phyloP scores from a whole-genome alignment of 208 protist genomes.

The Histomonas meleagridis region DNA sequence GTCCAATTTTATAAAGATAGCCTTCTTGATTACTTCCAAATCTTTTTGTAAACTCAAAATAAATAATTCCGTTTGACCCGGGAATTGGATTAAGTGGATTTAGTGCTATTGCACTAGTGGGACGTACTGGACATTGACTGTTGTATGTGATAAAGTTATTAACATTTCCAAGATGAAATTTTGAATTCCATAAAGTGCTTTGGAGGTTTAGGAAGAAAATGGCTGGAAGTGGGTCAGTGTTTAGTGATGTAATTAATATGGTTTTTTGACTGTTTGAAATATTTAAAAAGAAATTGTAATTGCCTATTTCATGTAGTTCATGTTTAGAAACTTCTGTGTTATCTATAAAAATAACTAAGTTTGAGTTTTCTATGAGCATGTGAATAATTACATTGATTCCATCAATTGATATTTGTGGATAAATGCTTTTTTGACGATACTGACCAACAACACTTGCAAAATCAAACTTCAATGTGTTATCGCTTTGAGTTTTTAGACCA shows the following conservation, averaged over 20 bases:
- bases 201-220: too few relatives aligned
- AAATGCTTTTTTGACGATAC: not conserved
- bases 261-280: not conserved
- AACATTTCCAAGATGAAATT: too few relatives aligned
- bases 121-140: too few relatives aligned
- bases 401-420: not conserved
- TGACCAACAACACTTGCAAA: not conserved
- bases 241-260: not conserved
- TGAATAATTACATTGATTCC: not conserved
- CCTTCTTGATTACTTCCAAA: too few relatives aligned
- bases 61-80: too few relatives aligned
- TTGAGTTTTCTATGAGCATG: not conserved
- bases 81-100: too few relatives aligned
- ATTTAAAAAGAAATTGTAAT: not conserved
- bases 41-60: too few relatives aligned
- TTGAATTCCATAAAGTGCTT: too few relatives aligned
- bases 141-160: too few relatives aligned
- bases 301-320: not conserved
- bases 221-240: not conserved
- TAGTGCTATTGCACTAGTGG: too few relatives aligned
- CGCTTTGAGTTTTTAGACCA: not conserved
- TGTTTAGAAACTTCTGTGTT: not conserved
- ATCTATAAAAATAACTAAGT: not conserved
- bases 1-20: too few relatives aligned
- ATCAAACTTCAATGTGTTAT: not conserved